Conservation (phyloP, 108 stramenopile species). For the Discostella stelligeroides region DNA sequence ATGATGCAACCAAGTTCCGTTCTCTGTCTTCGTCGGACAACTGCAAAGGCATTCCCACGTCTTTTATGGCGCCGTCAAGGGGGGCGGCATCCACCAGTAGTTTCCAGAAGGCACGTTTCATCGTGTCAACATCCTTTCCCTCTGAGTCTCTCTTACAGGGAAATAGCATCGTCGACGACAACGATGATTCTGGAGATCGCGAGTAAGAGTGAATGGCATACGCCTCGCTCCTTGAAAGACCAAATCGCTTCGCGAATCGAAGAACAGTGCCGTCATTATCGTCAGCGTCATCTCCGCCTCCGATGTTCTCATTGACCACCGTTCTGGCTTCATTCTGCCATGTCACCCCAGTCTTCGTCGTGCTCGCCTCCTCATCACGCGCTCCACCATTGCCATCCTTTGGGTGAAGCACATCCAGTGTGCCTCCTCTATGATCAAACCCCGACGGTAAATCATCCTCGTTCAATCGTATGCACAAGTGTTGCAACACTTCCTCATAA, state of each 20-base stretch:
- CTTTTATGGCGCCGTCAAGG: constrained; percentile 21
- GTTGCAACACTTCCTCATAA: constrained; percentile 83
- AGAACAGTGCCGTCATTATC: constrained; percentile 8
- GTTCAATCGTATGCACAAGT: constrained; percentile 74
- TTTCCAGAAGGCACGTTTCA: constrained; percentile 50
- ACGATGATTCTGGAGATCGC: not conserved
- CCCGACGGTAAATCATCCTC: constrained; percentile 87
- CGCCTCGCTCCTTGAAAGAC: constrained; percentile 57
- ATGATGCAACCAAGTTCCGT: constrained; percentile 42
- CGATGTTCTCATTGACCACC: too few species aligned
- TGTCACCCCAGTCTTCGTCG: not conserved
- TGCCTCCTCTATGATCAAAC: constrained; percentile 80
- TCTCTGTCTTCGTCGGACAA: constrained; percentile 15
- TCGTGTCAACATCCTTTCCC: not conserved
- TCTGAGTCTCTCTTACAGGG: not conserved
- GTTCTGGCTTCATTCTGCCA: not conserved
- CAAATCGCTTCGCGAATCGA: constrained; percentile 50
- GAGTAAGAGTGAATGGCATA: constrained; percentile 27
- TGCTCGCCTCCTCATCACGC: not conserved
- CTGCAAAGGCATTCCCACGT: not conserved
- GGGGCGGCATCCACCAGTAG: constrained; percentile 31
- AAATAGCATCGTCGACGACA: not conserved
- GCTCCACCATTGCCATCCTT: constrained; percentile 11
- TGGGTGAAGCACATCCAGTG: constrained; percentile 65
- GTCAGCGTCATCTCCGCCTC: not conserved